These are phyloP conservation scores for Amauroascus niger DNA, from an alignment of 2,329 filamentous ascomycete genomes.

Conservation along the genomic window DNA sequence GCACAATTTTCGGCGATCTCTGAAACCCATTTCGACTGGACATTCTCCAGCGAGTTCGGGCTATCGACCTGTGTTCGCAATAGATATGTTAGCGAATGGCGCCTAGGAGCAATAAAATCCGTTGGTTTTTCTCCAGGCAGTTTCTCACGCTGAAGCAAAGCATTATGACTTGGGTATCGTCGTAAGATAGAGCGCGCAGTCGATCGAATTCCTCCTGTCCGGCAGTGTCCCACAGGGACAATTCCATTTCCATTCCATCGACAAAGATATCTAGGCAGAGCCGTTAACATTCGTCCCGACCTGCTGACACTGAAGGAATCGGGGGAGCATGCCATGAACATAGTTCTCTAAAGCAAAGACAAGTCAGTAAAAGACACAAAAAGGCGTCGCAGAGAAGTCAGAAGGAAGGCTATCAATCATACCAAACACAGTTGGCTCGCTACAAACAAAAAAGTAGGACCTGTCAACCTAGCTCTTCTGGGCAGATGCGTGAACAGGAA, in stretches of 20 bases:
- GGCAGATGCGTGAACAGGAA: conserved; percentile 19
- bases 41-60: conserved; percentile 92
- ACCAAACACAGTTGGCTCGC: conserved; percentile 87
- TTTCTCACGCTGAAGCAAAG: conserved; percentile 78
- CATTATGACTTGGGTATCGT: conserved; percentile 97
- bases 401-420: conserved; percentile 21
- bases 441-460: conserved; percentile 24
- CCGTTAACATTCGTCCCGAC: neutral
- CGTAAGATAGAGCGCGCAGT: conserved; percentile 88
- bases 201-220: conserved; percentile 99
- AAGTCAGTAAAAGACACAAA: conserved; percentile 20
- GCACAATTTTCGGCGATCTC: conserved; percentile 98
- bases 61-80: conserved; percentile 65
- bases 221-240: conserved; percentile 96
- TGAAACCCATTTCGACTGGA: conserved; percentile 95
- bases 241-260: conserved; percentile 90
- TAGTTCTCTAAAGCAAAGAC: conserved; percentile 64
- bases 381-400: neutral
- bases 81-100: neutral
- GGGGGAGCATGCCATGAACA: conserved; percentile 64
- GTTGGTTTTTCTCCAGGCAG: neutral
- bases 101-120: neutral
- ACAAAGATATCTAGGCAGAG: conserved; percentile 76
- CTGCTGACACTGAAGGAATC: neutral
- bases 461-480: conserved; percentile 14